Percentiles rank a stretch among this genome's conserved stretches.
Evolutionary conservation across 176 grass and related monocot genomes (phyloP).

Genomic region (Alloteropsis semialata): DNA sequence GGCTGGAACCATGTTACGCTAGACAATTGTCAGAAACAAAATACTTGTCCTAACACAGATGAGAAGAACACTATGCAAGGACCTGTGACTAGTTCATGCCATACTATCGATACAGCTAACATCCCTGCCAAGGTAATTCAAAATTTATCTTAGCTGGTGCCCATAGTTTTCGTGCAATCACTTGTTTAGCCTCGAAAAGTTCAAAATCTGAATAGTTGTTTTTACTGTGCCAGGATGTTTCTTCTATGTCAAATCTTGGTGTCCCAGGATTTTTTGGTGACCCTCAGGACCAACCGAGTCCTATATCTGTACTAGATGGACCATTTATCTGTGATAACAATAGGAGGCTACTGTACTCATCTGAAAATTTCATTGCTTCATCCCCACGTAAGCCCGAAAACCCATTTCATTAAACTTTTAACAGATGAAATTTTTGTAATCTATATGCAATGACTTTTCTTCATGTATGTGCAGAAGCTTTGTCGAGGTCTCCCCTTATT

Average conservation of each 20-base stretch:
- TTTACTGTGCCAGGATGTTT: slow-evolving; percentile 49
- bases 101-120: slow-evolving; percentile 17
- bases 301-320: slow-evolving; percentile 68
- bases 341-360: slow-evolving; percentile 47
- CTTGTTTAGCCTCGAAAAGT: not conserved
- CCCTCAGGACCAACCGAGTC: slow-evolving; percentile 64
- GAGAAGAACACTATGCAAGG: slow-evolving; percentile 24
- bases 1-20: slow-evolving; percentile 11
- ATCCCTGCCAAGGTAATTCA: slow-evolving; percentile 56
- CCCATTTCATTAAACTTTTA: slow-evolving; percentile 8
- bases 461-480: slow-evolving; percentile 55
- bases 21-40: slow-evolving; percentile 17
- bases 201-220: slow-evolving; percentile 9
- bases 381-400: slow-evolving; percentile 67
- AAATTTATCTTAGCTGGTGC: not conserved
- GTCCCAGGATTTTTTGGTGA: slow-evolving; percentile 34
- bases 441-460: slow-evolving; percentile 19
- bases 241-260: slow-evolving; percentile 43
- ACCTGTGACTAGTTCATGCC: slow-evolving; percentile 31
- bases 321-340: slow-evolving; percentile 52
- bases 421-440: not conserved
- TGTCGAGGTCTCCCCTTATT: slow-evolving; percentile 75
- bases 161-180: not conserved
- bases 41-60: not conserved
- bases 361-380: slow-evolving; percentile 44